phyloP scores from a whole-genome alignment of 148 eudicot genomes.

The Rhododendron ferrugineum region DNA sequence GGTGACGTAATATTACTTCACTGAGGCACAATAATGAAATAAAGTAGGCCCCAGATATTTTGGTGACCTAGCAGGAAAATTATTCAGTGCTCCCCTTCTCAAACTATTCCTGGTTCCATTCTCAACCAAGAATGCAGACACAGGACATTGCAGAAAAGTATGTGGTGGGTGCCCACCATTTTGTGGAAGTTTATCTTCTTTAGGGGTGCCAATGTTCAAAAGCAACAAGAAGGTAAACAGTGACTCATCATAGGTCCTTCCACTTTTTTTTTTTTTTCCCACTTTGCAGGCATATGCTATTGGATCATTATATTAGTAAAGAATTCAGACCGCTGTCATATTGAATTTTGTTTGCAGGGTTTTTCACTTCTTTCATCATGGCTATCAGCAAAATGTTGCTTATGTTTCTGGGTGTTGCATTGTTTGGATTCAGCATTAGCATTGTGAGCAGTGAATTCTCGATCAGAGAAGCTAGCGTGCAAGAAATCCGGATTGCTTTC shows the following conservation, averaged over 20 bases:
- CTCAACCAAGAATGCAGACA: background rate
- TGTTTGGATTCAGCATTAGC: background rate
- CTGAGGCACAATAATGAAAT: background rate
- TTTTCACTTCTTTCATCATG: background rate
- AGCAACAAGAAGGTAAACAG: background rate
- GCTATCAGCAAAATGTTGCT: background rate
- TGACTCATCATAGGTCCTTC: background rate
- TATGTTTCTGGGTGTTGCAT: background rate
- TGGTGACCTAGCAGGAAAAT: background rate
- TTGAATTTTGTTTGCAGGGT: background rate
- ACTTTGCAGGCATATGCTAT: background rate
- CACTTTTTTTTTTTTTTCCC: too few species aligned
- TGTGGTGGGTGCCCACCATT: background rate
- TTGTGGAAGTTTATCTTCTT: background rate
- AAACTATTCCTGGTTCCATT: background rate
- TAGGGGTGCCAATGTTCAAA: background rate
- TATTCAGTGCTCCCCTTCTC: background rate
- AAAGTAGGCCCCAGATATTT: background rate
- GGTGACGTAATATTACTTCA: background rate
- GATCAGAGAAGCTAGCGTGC: slow-evolving; percentile 25
- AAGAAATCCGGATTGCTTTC: slow-evolving; percentile 24
- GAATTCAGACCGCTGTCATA: background rate
- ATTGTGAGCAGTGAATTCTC: slow-evolving; percentile 4
- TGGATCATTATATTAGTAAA: background rate
- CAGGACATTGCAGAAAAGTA: background rate